phyloP scores from a whole-genome alignment of 2,329 filamentous ascomycete species.

The Periglandula ipomoeae region DNA sequence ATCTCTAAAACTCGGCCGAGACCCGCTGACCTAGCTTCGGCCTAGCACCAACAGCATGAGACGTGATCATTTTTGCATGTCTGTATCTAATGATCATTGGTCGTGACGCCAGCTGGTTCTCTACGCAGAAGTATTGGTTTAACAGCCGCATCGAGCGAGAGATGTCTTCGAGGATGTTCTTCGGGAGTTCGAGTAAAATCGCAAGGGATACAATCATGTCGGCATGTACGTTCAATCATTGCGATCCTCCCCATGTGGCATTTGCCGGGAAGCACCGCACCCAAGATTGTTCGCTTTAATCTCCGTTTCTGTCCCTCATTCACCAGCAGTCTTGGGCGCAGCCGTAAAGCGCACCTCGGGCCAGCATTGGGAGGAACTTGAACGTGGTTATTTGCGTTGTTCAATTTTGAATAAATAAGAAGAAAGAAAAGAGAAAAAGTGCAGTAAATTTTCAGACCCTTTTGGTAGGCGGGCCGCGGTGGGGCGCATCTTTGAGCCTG shows the following conservation, averaged over 20 bases:
- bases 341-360: conserved; percentile 35
- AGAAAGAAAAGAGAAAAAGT: conserved; percentile 17
- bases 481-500: neutral
- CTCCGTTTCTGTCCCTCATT: conserved; percentile 41
- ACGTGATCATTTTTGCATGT: too few relatives aligned
- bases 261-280: conserved; percentile 44
- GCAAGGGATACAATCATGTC: neutral
- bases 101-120: too few relatives aligned
- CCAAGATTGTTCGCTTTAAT: conserved; percentile 49
- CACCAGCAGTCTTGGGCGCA: conserved; percentile 38
- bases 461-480: conserved; percentile 3
- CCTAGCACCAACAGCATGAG: too few relatives aligned
- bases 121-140: neutral
- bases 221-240: conserved; percentile 50
- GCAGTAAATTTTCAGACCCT: conserved; percentile 10
- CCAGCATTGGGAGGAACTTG: conserved; percentile 29
- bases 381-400: conserved; percentile 40
- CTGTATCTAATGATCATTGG: too few relatives aligned
- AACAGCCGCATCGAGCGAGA: neutral
- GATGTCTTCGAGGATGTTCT: too few relatives aligned
- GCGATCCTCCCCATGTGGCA: conserved; percentile 43
- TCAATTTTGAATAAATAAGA: conserved; percentile 27
- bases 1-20: too few relatives aligned
- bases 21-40: too few relatives aligned
- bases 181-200: neutral